Conservation (phyloP, 331 rosid genomes). For the Arachis monticola region DNA sequence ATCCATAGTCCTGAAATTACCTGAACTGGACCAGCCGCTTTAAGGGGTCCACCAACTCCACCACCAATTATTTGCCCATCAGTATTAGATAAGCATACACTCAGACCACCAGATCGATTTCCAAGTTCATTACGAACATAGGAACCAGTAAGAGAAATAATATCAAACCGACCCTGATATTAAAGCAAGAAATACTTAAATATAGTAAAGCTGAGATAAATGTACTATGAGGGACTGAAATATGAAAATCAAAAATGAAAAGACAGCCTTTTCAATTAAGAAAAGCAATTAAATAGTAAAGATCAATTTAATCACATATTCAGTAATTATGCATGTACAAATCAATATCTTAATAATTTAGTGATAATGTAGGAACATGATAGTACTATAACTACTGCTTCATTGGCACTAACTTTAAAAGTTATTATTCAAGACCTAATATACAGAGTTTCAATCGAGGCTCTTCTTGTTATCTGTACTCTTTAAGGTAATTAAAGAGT, state of each 20-base stretch:
- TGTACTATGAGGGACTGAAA: conserved; percentile 24
- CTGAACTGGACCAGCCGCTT: conserved; percentile 98
- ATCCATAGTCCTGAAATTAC: conserved; percentile 48
- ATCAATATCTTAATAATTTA: conserved; percentile 10
- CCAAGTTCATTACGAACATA: conserved; percentile 79
- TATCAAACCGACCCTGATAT: conserved; percentile 88
- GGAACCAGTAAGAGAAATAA: conserved; percentile 89
- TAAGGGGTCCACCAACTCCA: conserved; percentile 93
- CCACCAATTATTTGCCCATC: conserved; percentile 98
- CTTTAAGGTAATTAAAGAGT: conserved; percentile 10
- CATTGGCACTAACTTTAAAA: conserved; percentile 16
- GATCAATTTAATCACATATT: conserved; percentile 9
- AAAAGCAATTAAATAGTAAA: conserved; percentile 14
- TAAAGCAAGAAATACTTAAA: conserved; percentile 40
- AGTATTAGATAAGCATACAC: conserved; percentile 77
- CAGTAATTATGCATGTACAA: conserved; percentile 13
- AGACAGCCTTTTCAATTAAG: background rate
- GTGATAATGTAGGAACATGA: conserved; percentile 18
- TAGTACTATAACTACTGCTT: background rate
- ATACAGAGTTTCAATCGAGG: conserved; percentile 22
- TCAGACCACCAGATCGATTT: conserved; percentile 81
- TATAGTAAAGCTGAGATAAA: conserved; percentile 20
- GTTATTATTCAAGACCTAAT: conserved; percentile 14
- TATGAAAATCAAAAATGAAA: conserved; percentile 19
- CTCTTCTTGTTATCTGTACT: conserved; percentile 6